These are phyloP conservation scores for Tulasnella sp. DNA, from an alignment of 768 basidiomycete species.

Conservation along the genomic window DNA sequence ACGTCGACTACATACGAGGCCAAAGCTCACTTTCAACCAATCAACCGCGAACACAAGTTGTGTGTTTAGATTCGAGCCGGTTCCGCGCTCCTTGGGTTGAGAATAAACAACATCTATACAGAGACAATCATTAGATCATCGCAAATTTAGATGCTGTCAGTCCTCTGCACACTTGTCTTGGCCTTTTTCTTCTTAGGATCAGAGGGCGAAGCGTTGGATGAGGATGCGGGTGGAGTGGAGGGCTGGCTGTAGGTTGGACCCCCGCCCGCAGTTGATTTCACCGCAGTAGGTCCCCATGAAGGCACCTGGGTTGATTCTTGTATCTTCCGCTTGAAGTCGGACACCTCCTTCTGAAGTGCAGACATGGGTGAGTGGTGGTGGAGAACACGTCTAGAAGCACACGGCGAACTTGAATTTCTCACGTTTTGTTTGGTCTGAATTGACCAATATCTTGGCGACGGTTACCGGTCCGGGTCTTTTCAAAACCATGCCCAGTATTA, in stretches of 20 bases:
- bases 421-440: too few species aligned
- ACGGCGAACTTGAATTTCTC: too few species aligned
- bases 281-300: slow-evolving; percentile 1
- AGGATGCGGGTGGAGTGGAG: background rate
- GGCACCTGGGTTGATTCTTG: slow-evolving; percentile 8
- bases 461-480: too few species aligned
- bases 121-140: background rate
- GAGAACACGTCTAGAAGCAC: too few species aligned
- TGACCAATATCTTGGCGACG: too few species aligned
- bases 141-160: background rate
- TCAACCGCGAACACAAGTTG: slow-evolving; percentile 77
- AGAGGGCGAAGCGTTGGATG: background rate
- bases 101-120: slow-evolving; percentile 61
- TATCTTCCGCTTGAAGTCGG: slow-evolving; percentile 11
- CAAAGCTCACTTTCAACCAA: slow-evolving; percentile 51
- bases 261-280: slow-evolving; percentile 1
- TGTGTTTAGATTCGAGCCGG: slow-evolving; percentile 70
- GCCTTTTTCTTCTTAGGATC: slow-evolving; percentile 5
- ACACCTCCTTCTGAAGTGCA: too few species aligned
- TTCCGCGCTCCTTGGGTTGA: slow-evolving; percentile 76
- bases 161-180: background rate
- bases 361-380: too few species aligned
- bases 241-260: background rate
- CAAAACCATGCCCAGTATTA: too few species aligned
- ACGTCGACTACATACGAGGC: background rate